Base-by-base conservation (phyloP, 2,329 filamentous ascomycete species). In the Rasamsonia emersonii region DNA sequence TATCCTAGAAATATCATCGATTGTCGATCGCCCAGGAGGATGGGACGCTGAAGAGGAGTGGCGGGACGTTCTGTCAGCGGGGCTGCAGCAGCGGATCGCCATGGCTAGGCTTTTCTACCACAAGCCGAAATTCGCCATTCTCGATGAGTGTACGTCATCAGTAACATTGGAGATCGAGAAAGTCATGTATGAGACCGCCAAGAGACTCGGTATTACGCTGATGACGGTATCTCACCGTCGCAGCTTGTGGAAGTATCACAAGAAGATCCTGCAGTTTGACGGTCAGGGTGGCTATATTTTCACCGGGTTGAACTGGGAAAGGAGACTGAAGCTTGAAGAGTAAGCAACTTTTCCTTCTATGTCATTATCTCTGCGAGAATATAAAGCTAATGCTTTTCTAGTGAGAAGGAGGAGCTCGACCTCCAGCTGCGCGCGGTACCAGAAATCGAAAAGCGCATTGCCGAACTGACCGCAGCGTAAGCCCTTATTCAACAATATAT, bases 31-130 rank as follows among this genome's bases (percentile, higher is more conserved):
- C 9, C 84, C 85, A 36, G 75, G 75, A 10, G 86, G 85, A 15
- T 94, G 89, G 79, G 89, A 96, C 52, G 82, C 85, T 5, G 86
- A 95, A 61, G 86, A 89, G 32, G 89, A 96, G 64, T 98, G 91
- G 91, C 81, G 86, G 28, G 89, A 96, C 46, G 85, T 93, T 1
- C 73, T 98, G 17, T 93, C 85, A 1, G 86, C 85, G 9, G 91
- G 91, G 5, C 70, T 95, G 13, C 91, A 98, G 63, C 91, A 98
- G 65, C 82, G 91, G 32, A 84, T 98, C 14, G 91, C 91, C 38
- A 96, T 96, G 85, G 91, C 91, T 1, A 73, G 91, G 0, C 72
- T 94, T 11, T 95, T 95, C 61, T 96, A 96, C 61, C 89, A 96
- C 61, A 72, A 77, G 7, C 89, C 89, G 0, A 80, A 82, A 47